These are phyloP conservation scores for Hypsizygus ulmarius DNA, from an alignment of 1,284 basidiomycete species.

Conservation along the genomic window DNA sequence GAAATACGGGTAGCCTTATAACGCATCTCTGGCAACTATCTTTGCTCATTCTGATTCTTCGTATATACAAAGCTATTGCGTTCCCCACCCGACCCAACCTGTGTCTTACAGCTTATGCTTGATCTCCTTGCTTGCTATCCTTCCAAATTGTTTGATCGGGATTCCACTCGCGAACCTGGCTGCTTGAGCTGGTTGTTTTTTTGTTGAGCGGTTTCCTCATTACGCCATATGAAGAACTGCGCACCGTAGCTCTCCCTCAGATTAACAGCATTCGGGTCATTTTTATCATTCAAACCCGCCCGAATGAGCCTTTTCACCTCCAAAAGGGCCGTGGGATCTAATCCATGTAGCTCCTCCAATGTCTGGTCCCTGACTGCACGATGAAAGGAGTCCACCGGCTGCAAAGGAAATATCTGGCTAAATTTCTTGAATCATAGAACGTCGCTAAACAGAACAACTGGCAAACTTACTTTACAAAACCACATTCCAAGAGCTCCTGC, in stretches of 20 bases:
- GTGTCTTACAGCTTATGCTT: conserved; percentile 52
- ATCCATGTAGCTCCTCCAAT: conserved; percentile 49
- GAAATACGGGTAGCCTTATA: too few species aligned
- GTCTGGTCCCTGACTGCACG: conserved; percentile 46
- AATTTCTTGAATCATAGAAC: conserved; percentile 6
- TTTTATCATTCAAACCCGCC: conserved; percentile 57
- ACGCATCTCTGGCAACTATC: too few species aligned
- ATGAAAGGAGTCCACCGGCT: conserved; percentile 54
- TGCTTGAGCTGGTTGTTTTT: conserved; percentile 45
- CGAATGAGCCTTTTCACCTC: conserved; percentile 54
- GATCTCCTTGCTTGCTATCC: conserved; percentile 61
- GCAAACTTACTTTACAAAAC: conserved; percentile 59
- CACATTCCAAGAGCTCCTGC: conserved; percentile 54
- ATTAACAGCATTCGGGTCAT: conserved; percentile 62
- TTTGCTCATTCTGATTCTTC: too few species aligned
- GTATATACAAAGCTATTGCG: too few species aligned
- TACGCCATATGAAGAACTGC: conserved; percentile 8
- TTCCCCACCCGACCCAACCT: neutral
- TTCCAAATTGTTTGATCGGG: conserved; percentile 51
- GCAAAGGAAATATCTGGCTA: conserved; percentile 60
- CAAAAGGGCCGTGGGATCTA: conserved; percentile 54
- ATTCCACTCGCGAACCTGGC: conserved; percentile 57
- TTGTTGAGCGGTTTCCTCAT: neutral
- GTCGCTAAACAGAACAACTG: neutral
- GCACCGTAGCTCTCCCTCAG: conserved; percentile 64